Evolutionary conservation across 2,329 filamentous ascomycete genomes (phyloP), one percentile per base, ranked within the genome.

Genomic region (Diaporthe sp.): DNA sequence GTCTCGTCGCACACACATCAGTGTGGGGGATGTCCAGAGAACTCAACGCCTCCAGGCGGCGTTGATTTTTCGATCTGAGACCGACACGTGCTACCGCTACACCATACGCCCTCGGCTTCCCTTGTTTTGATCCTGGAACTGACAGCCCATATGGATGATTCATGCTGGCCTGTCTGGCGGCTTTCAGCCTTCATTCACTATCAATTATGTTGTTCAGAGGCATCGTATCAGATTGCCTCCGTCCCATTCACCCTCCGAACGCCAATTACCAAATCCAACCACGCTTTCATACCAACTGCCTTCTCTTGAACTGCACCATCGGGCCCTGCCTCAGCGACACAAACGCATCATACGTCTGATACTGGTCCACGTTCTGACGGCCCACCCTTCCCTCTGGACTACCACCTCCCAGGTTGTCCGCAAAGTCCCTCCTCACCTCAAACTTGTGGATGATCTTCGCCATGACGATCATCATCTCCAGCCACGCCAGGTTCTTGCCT

Each of bases 311-410:
- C 46, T 76, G 74, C 46, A 76, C 72, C 65, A 74, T 44, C n/a
- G 75, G 75, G 4, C 75, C 75, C 8, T 72, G 12, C 34, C 72
- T 57, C 58, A 74, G 39, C 13, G 65, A 67, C 37, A 74, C 75
- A 58, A 74, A 74, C 19, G 67, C 46, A 53, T 76, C 72, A 13
- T 74, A 74, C 13, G 72, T 76, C 67, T 76, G 75, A 13, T 53
- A 76, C 51, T 76, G 75, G 65, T 74, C 65, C n/a, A 39, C 44
- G n/a, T 74, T 74, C 3, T 42, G 72, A 10, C 75, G 62, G 17
- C 72, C 75, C 17, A 42, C 39, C 28, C 60, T 46, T 2, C 57
- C 67, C 8, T 55, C 37, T 5, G 74, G 46, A 12, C 31, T 42
- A 9, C 68, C 68, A 31, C 57, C 68, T 2, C 68, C 74, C 15